A percentile compares a stretch with the other conserved stretches of the same genome.
Conservation (phyloP, 495 filamentous ascomycete genomes). For the Hypoxylon fragiforme region DNA sequence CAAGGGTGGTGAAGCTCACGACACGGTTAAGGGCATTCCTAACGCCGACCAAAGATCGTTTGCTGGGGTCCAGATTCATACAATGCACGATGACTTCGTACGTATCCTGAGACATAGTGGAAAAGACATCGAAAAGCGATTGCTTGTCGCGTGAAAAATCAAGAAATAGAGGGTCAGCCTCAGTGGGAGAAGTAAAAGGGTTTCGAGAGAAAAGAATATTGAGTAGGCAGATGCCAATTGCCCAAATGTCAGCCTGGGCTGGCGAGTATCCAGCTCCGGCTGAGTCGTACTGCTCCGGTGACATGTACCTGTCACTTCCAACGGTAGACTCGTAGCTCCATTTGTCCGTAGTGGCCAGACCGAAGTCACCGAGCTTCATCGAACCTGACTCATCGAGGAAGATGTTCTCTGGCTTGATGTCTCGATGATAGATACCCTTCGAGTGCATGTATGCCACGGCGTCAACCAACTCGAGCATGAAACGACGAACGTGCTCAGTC, state of each 20-base stretch:
- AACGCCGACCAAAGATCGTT: conserved; percentile 77
- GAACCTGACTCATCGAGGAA: conserved; percentile 83
- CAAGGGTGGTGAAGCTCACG: conserved; percentile 85
- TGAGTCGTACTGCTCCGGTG: conserved; percentile 94
- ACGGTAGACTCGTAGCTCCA: conserved; percentile 92
- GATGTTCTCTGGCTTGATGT: conserved; percentile 99
- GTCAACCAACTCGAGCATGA: conserved; percentile 92
- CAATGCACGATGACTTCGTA: conserved; percentile 88
- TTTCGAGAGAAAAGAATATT: conserved; percentile 97
- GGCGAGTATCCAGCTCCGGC: conserved; percentile 84
- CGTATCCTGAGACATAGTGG: conserved; percentile 96
- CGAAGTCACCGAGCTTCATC: conserved; percentile 97
- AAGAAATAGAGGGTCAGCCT: conserved; percentile 83
- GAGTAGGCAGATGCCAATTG: conserved; percentile 87
- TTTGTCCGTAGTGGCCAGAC: conserved; percentile 79
- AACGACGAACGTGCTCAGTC: conserved; percentile 93
- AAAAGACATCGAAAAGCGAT: conserved; percentile 96
- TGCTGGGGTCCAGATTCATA: conserved; percentile 85
- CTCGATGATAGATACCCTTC: conserved; percentile 91
- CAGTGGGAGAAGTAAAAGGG: conserved; percentile 84
- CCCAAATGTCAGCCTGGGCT: conserved; percentile 93
- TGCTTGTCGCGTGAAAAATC: conserved; percentile 92
- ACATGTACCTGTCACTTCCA: conserved; percentile 98
- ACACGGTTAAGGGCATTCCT: conserved; percentile 75
- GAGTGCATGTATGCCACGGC: conserved; percentile 89